Base-by-base conservation (phyloP, 2,329 filamentous ascomycete genomes). In the Tolypocladium endophyticum region DNA sequence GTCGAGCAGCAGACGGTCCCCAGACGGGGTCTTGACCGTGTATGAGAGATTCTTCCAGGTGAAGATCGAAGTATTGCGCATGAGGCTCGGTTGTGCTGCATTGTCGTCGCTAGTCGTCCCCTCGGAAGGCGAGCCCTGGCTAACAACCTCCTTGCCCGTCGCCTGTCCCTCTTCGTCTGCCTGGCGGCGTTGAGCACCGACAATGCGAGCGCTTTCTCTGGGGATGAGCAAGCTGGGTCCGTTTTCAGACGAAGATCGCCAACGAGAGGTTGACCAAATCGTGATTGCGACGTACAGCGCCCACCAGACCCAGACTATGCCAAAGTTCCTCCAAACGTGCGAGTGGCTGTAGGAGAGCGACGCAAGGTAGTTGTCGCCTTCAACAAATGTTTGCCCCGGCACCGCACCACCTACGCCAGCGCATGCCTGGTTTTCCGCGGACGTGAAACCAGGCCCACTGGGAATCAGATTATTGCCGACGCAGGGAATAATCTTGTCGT, bases 31-130 rank as follows among this genome's bases (percentile, higher is more conserved):
- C 64, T 84, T 81, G 61, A 92, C 87, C 0, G 83, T 88, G 67
- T 90, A 91, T 1, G 76, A 80, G 0, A 92, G 80, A 60, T 89
- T 81, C 68, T 87, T 87, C 87, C 88, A 92, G 1, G 88, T 91
- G 65, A 90, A 89, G 0, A 88, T 77, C 0, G 84, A 86, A 0
- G 81, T 87, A 69, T 89, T 88, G 33, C 80, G 80, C 36, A 86
- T 72, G 1, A 88, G 75, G 36, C 76, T 67, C 38, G 64, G 55
- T 16, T 60, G 61, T 6, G 30, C 50, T 6, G 30, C 9, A 5
- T 61, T 66, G 2, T 59, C 61, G 35, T 64, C 60, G 20, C 61
- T 25, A 1, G 33, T 53, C 23, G 4, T 18, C 52, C 18, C 23
- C 11, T 53, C 53, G 9, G 61, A 62, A 8, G 55, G 53, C 12